These are phyloP conservation scores for Crithidia brevicula DNA, from an alignment of 208 protist genomes.

Conservation along the genomic window DNA sequence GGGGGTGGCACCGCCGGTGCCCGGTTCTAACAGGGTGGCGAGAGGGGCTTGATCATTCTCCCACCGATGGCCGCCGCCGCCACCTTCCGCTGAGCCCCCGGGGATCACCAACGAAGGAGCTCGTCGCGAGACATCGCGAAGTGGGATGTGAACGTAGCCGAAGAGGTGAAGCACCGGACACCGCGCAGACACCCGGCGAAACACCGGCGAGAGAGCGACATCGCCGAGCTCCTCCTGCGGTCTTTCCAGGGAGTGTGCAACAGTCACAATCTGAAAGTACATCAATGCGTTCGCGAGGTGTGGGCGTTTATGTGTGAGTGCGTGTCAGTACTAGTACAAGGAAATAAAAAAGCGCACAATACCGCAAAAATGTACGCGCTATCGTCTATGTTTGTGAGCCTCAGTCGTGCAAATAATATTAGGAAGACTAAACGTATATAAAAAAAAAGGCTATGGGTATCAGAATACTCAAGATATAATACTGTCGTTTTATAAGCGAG, in stretches of 20 bases:
- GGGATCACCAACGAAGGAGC: neutral
- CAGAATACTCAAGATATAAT: too few relatives aligned
- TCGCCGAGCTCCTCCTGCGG: conserved; percentile 69
- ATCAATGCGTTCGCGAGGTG: conserved; percentile 24
- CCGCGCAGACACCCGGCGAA: conserved; percentile 55
- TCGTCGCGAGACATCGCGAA: neutral
- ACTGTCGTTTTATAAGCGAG: too few relatives aligned
- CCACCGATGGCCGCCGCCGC: neutral
- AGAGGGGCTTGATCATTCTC: neutral
- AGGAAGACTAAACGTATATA: neutral
- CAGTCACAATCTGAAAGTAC: conserved; percentile 63
- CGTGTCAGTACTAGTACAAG: too few relatives aligned
- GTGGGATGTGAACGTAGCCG: conserved; percentile 52
- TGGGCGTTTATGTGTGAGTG: neutral
- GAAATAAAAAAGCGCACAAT: too few relatives aligned
- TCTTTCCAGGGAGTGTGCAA: conserved; percentile 54
- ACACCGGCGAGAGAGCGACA: conserved; percentile 47
- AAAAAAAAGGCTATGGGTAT: conserved; percentile 19
- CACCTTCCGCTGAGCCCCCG: neutral
- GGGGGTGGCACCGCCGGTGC: neutral
- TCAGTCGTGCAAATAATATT: neutral
- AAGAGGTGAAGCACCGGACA: conserved; percentile 83
- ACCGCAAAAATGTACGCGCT: too few relatives aligned
- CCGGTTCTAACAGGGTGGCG: conserved; percentile 2
- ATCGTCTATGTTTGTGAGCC: neutral